A percentile compares a stretch with the other conserved stretches of the same genome.
These are phyloP conservation scores for Phalaenopsis equestris DNA, from an alignment of 106 monocot species.

Conservation along the genomic window DNA sequence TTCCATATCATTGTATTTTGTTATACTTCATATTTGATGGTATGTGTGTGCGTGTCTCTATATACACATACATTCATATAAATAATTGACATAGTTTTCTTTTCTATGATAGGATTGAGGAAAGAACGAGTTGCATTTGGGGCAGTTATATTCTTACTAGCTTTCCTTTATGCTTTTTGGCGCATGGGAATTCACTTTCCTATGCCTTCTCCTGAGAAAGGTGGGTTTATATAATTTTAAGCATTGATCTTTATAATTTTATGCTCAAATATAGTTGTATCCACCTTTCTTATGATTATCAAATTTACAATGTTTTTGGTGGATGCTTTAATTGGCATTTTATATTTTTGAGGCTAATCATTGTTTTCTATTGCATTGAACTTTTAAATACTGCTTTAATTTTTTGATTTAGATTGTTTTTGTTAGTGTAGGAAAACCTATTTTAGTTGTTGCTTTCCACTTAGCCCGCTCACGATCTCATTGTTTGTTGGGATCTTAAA, in stretches of 20 bases:
- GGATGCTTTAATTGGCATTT: not conserved
- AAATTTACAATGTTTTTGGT: not conserved
- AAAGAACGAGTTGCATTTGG: constrained; percentile 76
- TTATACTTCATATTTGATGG: not conserved
- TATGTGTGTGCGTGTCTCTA: not conserved
- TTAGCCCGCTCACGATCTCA: too few species aligned
- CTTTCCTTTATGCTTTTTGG: constrained; percentile 93
- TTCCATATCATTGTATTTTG: not conserved
- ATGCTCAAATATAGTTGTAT: not conserved
- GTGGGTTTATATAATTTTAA: constrained; percentile 21
- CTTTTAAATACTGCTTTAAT: not conserved
- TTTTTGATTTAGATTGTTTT: not conserved
- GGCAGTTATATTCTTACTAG: constrained; percentile 70
- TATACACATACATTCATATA: not conserved
- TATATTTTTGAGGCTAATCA: not conserved
- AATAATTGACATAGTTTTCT: constrained; percentile 5
- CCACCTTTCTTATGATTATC: not conserved
- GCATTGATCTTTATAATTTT: not conserved
- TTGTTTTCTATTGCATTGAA: not conserved
- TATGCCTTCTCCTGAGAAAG: constrained; percentile 93
- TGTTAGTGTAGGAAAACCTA: not conserved
- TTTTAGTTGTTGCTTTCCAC: not conserved
- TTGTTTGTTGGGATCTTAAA: too few species aligned
- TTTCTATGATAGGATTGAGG: constrained; percentile 52
- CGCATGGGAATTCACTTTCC: constrained; percentile 98